Evolutionary conservation across 2,329 filamentous ascomycete species (phyloP), one percentile per base, ranked within the genome.

Genomic region (Curvularia verruculosa): DNA sequence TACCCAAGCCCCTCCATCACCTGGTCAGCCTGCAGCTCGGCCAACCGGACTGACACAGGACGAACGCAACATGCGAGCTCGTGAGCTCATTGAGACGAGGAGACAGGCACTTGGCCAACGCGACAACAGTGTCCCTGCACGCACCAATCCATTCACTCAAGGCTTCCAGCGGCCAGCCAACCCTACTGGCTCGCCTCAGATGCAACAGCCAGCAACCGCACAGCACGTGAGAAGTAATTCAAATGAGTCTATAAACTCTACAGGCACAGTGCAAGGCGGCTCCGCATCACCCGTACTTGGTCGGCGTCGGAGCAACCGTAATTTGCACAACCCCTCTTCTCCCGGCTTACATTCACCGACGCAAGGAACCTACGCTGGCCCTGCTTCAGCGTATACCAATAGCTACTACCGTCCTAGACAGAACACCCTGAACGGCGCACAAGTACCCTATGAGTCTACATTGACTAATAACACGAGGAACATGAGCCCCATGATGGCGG

Each of bases 61-160:
- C 39, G 75, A 77, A 50, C 70, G 72, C 10, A 65, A 68, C 18
- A 68, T 60, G 36, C 68, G 68, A 44, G 75, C 73, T 50, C 72
- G 73, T 2, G 75, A 77, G 57, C 71, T 77, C 18, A 68, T 77
- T 40, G 74, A 73, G 47, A 75, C 61, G 23, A 70, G 75, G 31
- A 67, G 69, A 49, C 69, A 69, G 26, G 71, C 68, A 39, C 67
- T 77, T 23, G 67, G 64, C 18, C 70, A 71, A 31, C 66, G 68
- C 12, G 63, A 53, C 13, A 60, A 61, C 26, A 64, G 56, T 39
- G 68, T 71, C n/a, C 61, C 67, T 31, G 59, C 67, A 15, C 69
- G 71, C 18, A 76, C 71, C 44, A 77, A 77, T 49, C 75, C 75
- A 1, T 77, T 77, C 48, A 65, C 72, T 7, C 63, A 67, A 40